Evolutionary conservation across 2,329 filamentous ascomycete genomes (phyloP), one percentile per base, ranked within the genome.

Genomic region (Trichoderma aggressivum): DNA sequence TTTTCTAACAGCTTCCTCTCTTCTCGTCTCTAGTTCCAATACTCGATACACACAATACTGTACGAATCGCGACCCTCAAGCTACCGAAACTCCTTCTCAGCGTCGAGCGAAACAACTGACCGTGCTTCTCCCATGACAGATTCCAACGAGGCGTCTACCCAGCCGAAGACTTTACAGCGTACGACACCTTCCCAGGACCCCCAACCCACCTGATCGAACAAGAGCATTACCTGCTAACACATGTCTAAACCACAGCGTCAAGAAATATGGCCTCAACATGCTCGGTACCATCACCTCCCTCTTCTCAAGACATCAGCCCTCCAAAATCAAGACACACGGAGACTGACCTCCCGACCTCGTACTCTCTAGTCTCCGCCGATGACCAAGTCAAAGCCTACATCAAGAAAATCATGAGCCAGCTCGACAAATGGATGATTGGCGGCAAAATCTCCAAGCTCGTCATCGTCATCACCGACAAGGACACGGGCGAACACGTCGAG

Each of bases 231-330:
- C 50, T 12, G 34, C 53, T 67, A 47, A 68, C 14, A 47, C 14
- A 3, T 58, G 43, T 11, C 68, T 7, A n/a, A 21, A 30, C 0
- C 11, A 32, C 70, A 83, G 80, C 53, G 94, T 99, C 78, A 99
- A 99, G 85, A 99, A 99, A 84, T 99, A 99, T 91, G 96, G 96
- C 77, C 89, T 99, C 78, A 98, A 97, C 78, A 97, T 98, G 94
- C 92, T 97, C 77, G 89, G 90, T 92, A 81, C 18, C 10, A 28
- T 7, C n/a, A 1, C 12, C 16, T 16, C 32, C 11, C 32, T 18
- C 5, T 8, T 10, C 5, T 8, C 5, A 7, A 7, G 21, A 24
- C 47, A 14, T 53, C 47, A 11, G 18, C n/a, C 18, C n/a, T 21
- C 11, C 7, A 3, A 55, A 18, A 14, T 32, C 14, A 24, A 53